Evolutionary conservation across 805 yeast genomes (phyloP).

Genomic region (Lipomyces oligophaga): DNA sequence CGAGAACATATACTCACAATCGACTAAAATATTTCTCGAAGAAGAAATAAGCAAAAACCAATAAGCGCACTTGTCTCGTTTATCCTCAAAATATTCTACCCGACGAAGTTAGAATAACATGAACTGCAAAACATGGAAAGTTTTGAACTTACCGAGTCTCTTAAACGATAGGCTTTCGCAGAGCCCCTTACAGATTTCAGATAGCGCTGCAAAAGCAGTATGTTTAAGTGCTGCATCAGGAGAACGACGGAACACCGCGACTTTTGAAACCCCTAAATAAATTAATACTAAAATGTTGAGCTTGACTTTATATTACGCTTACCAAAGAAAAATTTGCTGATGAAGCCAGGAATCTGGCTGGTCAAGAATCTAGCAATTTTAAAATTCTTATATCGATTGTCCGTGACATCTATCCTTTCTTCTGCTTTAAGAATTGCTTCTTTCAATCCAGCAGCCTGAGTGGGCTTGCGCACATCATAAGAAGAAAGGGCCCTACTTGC

Average conservation of each 20-base stretch:
- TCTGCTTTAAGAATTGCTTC: constrained; percentile 24
- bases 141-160: constrained; percentile 14
- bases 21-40: constrained; percentile 17
- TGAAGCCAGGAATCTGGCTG: constrained; percentile 25
- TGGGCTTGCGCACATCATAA: constrained; percentile 13
- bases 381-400: constrained; percentile 25
- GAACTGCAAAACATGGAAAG: neutral
- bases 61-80: constrained; percentile 21
- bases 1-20: constrained; percentile 8
- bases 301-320: neutral
- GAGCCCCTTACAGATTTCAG: constrained; percentile 29
- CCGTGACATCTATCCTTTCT: constrained; percentile 24
- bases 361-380: constrained; percentile 26
- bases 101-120: neutral
- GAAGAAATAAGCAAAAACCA: constrained; percentile 25
- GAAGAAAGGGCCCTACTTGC: constrained; percentile 20
- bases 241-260: constrained; percentile 20
- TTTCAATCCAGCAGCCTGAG: constrained; percentile 10
- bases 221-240: constrained; percentile 29
- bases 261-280: constrained; percentile 22
- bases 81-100: constrained; percentile 17
- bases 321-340: constrained; percentile 23
- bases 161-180: constrained; percentile 23
- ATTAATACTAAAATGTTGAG: neutral
- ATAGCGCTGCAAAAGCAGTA: constrained; percentile 33